Percentiles rank a stretch among this genome's conserved stretches.
These are phyloP conservation scores for Penicillium goetzii DNA, from an alignment of 495 filamentous ascomycete genomes.

Conservation along the genomic window DNA sequence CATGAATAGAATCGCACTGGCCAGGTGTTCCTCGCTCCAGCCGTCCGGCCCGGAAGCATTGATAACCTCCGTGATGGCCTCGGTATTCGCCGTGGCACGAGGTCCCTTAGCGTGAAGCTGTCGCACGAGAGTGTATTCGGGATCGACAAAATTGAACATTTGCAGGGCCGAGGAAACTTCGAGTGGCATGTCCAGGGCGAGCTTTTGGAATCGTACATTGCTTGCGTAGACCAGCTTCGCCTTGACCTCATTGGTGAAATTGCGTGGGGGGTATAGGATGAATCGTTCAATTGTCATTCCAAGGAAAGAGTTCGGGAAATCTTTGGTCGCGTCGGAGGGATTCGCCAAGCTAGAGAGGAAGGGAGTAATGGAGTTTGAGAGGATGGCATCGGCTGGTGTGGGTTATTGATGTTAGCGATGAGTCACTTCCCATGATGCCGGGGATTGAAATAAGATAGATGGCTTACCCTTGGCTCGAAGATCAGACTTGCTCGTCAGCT, in stretches of 20 bases:
- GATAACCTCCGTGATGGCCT: constrained; percentile 64
- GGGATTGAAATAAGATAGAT: neutral
- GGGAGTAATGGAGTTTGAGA: constrained; percentile 70
- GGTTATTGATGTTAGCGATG: constrained; percentile 35
- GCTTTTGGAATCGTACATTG: constrained; percentile 65
- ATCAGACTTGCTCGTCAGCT: constrained; percentile 74
- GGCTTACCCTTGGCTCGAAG: constrained; percentile 83
- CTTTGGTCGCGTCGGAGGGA: constrained; percentile 61
- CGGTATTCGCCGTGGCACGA: constrained; percentile 55
- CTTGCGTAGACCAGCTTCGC: constrained; percentile 67
- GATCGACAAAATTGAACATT: constrained; percentile 69
- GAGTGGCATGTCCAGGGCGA: constrained; percentile 63
- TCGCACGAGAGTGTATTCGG: constrained; percentile 67
- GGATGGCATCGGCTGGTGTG: constrained; percentile 74
- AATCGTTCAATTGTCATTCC: constrained; percentile 80
- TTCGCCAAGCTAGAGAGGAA: constrained; percentile 74
- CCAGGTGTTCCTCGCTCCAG: constrained; percentile 80
- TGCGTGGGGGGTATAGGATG: constrained; percentile 76
- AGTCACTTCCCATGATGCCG: neutral
- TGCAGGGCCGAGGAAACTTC: constrained; percentile 76
- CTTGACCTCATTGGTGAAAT: constrained; percentile 77
- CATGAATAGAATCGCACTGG: constrained; percentile 81
- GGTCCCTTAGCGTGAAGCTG: constrained; percentile 79
- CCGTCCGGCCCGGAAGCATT: constrained; percentile 66
- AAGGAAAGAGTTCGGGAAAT: constrained; percentile 66